These are phyloP conservation scores for Neurospora discreta DNA, from an alignment of 495 filamentous ascomycete genomes.

Conservation along the genomic window DNA sequence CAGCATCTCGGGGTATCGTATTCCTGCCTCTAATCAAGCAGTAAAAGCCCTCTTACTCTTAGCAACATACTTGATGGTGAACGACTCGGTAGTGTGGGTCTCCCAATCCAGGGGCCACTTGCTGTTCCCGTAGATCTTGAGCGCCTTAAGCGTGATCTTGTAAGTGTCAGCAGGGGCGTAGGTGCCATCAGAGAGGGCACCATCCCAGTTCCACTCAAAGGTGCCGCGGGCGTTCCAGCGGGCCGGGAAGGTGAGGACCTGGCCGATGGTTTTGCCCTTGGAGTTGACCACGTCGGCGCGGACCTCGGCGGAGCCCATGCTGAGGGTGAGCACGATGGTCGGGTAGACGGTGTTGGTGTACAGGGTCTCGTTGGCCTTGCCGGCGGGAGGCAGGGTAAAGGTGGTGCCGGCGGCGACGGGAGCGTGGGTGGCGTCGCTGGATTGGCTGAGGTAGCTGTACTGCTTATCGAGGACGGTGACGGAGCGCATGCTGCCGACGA, in stretches of 20 bases:
- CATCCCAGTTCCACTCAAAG: conserved; percentile 26
- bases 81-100: conserved; percentile 15
- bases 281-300: conserved; percentile 32
- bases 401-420: conserved; percentile 25
- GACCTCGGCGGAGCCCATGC: conserved; percentile 34
- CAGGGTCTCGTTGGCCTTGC: conserved; percentile 22
- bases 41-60: neutral
- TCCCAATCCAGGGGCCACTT: conserved; percentile 11
- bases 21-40: neutral
- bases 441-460: conserved; percentile 22
- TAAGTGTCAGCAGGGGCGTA: conserved; percentile 35
- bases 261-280: conserved; percentile 25
- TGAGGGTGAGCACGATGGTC: conserved; percentile 19
- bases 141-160: conserved; percentile 30
- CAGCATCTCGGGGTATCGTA: neutral
- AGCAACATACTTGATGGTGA: conserved; percentile 15
- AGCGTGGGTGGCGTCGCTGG: conserved; percentile 18
- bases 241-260: conserved; percentile 24
- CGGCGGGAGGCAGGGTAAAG: conserved; percentile 30
- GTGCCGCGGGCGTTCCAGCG: conserved; percentile 29
- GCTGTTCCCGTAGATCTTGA: conserved; percentile 33
- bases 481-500: conserved; percentile 32
- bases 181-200: conserved; percentile 28
- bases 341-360: conserved; percentile 19
- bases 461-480: conserved; percentile 26